Percentiles rank a stretch among this genome's conserved stretches.
Evolutionary conservation across 148 eudicot genomes (phyloP).

Genomic region (Beta vulgaris): DNA sequence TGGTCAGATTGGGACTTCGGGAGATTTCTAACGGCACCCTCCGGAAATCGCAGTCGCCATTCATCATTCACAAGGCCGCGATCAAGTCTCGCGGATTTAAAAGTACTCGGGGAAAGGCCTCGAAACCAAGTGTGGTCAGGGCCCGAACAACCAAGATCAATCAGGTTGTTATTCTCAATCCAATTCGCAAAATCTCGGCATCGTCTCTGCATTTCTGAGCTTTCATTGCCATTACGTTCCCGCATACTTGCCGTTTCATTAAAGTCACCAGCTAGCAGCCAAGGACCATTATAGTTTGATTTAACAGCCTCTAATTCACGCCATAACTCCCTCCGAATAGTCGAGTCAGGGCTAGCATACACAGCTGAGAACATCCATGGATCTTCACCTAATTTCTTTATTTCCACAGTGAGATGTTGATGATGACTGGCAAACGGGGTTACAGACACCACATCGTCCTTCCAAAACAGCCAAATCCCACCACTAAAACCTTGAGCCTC

Average conservation of each 20-base stretch:
- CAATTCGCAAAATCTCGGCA: neutral
- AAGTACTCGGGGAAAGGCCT: neutral
- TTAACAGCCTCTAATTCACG: neutral
- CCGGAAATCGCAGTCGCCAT: neutral
- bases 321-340: neutral
- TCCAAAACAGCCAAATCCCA: neutral
- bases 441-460: neutral
- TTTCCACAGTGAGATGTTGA: neutral
- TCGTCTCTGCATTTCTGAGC: neutral
- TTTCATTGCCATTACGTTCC: neutral
- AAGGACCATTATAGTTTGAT: fast-evolving
- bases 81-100: neutral
- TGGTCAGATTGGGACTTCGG: neutral
- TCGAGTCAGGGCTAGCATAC: neutral
- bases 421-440: neutral
- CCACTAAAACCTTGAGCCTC: conserved; percentile 10
- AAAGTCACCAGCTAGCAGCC: neutral
- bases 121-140: neutral
- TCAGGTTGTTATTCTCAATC: neutral
- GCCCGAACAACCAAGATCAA: neutral
- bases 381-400: neutral
- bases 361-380: conserved; percentile 1
- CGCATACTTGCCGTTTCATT: neutral
- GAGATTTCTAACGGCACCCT: neutral
- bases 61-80: neutral